Evolutionary conservation across 176 grass and related monocot species (phyloP).

Genomic region (Bromus sterilis): DNA sequence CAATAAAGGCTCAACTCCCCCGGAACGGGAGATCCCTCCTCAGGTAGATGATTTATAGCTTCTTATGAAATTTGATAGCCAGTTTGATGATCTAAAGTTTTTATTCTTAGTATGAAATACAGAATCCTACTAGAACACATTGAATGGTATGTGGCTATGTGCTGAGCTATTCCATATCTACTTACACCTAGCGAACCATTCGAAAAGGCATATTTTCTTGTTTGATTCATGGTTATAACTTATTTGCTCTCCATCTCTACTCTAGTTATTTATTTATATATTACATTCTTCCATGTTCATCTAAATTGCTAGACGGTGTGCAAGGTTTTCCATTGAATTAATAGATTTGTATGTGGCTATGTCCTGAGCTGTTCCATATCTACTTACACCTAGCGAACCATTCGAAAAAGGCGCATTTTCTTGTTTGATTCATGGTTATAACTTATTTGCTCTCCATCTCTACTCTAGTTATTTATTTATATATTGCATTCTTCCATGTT

Average conservation of each 20-base stretch:
- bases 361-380: neutral
- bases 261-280: neutral
- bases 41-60: slow-evolving; percentile 49
- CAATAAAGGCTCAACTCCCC: slow-evolving; percentile 52
- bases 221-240: neutral
- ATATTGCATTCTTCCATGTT: neutral
- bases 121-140: neutral
- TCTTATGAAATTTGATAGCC: slow-evolving; percentile 19
- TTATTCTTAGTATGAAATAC: neutral
- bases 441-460: neutral
- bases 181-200: neutral
- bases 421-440: neutral
- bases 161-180: neutral
- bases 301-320: neutral
- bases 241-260: neutral
- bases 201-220: neutral
- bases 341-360: neutral
- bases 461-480: neutral
- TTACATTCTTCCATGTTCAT: neutral
- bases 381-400: neutral
- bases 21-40: slow-evolving; percentile 49
- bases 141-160: neutral
- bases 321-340: neutral
- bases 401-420: neutral
- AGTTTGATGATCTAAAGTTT: neutral